Evolutionary conservation across 192 early-diverging fungal species (phyloP).

Genomic region (Backusella australiensis): DNA sequence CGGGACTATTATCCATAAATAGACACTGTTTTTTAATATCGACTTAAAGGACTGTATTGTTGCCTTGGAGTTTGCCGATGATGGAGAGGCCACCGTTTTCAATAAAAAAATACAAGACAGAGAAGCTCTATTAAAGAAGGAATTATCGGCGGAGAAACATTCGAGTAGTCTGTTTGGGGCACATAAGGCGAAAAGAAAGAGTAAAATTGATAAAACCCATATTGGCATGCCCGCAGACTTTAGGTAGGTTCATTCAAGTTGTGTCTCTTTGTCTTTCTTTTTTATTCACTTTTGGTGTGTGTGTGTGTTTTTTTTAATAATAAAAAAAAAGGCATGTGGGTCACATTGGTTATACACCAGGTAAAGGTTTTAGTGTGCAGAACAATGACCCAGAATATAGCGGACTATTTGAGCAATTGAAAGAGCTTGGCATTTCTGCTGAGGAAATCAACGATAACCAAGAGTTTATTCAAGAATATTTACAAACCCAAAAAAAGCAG

Average conservation of each 20-base stretch:
- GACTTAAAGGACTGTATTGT: slow-evolving; percentile 50
- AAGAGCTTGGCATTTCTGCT: slow-evolving; percentile 56
- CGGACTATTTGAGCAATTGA: slow-evolving; percentile 63
- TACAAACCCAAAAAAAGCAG: slow-evolving; percentile 45
- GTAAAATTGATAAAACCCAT: slow-evolving; percentile 55
- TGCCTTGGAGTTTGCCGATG: slow-evolving; percentile 72
- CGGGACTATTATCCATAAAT: background rate
- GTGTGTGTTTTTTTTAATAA: background rate
- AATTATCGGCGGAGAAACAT: slow-evolving; percentile 6
- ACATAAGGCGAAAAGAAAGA: slow-evolving; percentile 34
- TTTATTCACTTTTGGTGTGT: background rate
- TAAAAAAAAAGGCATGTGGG: slow-evolving; percentile 47
- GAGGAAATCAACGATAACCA: slow-evolving; percentile 66
- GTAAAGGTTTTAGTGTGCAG: slow-evolving; percentile 59
- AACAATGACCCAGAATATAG: slow-evolving; percentile 69
- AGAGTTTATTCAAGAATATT: slow-evolving; percentile 64
- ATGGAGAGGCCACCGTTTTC: slow-evolving; percentile 63
- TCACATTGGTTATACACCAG: slow-evolving; percentile 58
- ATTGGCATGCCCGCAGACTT: slow-evolving; percentile 54
- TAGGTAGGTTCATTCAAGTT: slow-evolving; percentile 1
- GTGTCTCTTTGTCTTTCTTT: background rate
- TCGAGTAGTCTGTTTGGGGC: background rate
- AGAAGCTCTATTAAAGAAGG: slow-evolving; percentile 10
- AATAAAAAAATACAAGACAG: slow-evolving; percentile 48
- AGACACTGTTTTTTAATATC: background rate